Evolutionary conservation across 768 basidiomycete species (phyloP).

Genomic region (Porphyrellus cyaneotinctus): DNA sequence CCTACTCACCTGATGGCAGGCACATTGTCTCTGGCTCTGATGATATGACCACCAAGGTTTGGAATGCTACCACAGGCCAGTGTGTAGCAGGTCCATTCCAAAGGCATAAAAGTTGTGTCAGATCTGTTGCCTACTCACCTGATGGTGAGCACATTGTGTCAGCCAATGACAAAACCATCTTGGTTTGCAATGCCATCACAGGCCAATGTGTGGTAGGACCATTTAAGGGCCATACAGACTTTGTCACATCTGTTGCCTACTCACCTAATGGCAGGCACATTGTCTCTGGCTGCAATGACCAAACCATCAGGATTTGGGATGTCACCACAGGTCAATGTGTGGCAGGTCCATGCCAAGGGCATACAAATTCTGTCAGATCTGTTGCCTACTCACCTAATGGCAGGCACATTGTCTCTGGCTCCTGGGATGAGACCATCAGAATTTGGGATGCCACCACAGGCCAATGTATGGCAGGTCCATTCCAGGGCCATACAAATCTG

Average conservation of each 20-base stretch:
- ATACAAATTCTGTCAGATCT: neutral
- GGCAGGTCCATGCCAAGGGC: neutral
- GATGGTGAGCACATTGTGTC: neutral
- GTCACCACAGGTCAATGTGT: neutral
- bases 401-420: neutral
- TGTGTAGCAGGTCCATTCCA: slow-evolving; percentile 1
- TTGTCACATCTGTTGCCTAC: neutral
- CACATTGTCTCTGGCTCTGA: neutral
- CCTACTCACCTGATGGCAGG: neutral
- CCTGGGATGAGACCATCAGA: neutral
- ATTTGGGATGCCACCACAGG: neutral
- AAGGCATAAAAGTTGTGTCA: neutral
- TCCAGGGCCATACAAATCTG: no score
- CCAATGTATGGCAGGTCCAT: no score
- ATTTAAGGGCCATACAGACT: neutral
- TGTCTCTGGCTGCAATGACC: neutral
- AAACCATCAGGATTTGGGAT: neutral
- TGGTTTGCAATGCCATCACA: neutral
- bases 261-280: neutral
- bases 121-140: neutral
- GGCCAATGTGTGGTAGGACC: neutral
- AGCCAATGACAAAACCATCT: neutral
- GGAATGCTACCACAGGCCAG: slow-evolving; percentile 11
- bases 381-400: neutral
- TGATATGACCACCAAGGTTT: slow-evolving; percentile 4